Conservation (phyloP, 164 flowering plant genomes). For the Brasenia schreberi region DNA sequence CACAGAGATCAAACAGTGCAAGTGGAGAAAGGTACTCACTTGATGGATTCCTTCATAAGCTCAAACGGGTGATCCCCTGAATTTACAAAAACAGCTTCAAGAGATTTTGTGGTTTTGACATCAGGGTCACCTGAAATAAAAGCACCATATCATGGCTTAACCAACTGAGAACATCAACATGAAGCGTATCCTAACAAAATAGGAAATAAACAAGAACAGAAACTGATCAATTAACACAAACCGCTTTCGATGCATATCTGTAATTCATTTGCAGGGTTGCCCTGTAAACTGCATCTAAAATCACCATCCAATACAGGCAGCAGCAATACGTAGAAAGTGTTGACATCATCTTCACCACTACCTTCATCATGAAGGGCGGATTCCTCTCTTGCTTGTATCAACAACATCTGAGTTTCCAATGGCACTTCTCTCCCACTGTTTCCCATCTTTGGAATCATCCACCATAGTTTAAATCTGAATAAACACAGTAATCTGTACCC, state of each 20-base stretch:
- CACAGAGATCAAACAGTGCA: background rate
- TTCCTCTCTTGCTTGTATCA: constrained; percentile 43
- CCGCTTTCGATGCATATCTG: constrained; percentile 67
- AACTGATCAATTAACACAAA: constrained; percentile 8
- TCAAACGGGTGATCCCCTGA: constrained; percentile 58
- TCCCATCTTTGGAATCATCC: constrained; percentile 73
- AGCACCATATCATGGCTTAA: background rate
- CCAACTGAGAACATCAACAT: background rate
- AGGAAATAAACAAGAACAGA: background rate
- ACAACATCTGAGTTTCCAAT: constrained; percentile 66
- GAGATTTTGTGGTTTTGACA: constrained; percentile 28
- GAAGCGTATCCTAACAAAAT: no score
- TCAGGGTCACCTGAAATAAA: constrained; percentile 41
- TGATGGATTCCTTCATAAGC: constrained; percentile 46
- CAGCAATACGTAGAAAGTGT: constrained; percentile 36
- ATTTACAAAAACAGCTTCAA: constrained; percentile 43
- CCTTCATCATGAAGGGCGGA: constrained; percentile 19
- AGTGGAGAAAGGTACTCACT: constrained; percentile 20
- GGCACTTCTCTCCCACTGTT: constrained; percentile 44
- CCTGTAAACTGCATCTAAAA: constrained; percentile 57
- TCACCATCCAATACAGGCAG: constrained; percentile 59
- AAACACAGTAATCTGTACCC: constrained; percentile 38
- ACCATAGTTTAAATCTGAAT: constrained; percentile 62
- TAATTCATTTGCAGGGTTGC: constrained; percentile 52
- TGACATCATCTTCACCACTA: constrained; percentile 2